Base-by-base conservation (phyloP, 2,329 filamentous ascomycete species). In the Tolypocladium album region DNA sequence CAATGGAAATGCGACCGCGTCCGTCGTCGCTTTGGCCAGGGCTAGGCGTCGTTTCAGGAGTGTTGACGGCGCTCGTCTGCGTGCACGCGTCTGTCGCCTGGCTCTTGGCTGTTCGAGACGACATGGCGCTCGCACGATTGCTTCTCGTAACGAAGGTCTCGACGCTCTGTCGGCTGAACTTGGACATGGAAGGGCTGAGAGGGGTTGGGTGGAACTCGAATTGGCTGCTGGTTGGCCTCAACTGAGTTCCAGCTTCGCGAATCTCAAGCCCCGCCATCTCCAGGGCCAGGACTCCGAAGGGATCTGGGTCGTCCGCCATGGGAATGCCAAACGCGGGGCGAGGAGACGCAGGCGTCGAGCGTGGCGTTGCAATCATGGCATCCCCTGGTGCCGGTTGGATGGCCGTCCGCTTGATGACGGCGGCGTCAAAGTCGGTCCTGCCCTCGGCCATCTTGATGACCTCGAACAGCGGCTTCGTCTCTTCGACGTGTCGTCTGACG, bases 231-330 rank as follows among this genome's bases (percentile, higher is more conserved):
- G 83, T 80, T 2, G 92, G 90, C 59, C 90, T 81, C 59, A 84
- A 79, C 8, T 68, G 69, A 57, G 86, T 84, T 40, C 91, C 92
- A n/a, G 92, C 92, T 75, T 97, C 92, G 58, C 89, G 84, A 65
- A 97, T 94, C 67, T 93, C 90, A 60, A 97, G 78, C 2, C 93
- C 93, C 62, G 92, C 89, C 77, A 91, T 88, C 70, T 96, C 91
- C n/a, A 97, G 76, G 9, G 93, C 92, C 64, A 92, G 82, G 34
- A 97, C 89, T 31, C 93, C 93, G 69, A 90, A 97, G 0, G 93
- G 93, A 71, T 97, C 93, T 0, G 92, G 92, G 67, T 97, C 93
- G 59, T 92, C 85, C 4, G 78, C 75, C 63, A 88, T 86, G 0
- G 91, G 92, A 20, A 96, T 79, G 2, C 92, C 92, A 74, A 97